phyloP scores from a whole-genome alignment of 345 rosid species.

The Zanthoxylum bungeanum region DNA sequence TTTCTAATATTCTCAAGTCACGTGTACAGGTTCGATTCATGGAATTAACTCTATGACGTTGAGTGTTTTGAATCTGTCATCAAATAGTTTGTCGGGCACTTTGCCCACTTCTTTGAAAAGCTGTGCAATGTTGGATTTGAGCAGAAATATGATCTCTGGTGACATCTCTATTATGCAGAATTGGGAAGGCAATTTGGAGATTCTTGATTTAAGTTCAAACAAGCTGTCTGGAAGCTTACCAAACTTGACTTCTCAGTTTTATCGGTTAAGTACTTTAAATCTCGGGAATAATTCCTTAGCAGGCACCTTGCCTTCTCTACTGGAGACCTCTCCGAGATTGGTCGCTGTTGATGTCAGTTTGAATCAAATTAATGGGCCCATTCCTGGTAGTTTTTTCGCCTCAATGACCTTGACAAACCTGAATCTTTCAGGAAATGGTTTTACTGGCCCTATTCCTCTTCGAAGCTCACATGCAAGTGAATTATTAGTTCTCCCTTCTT shows the following conservation, averaged over 20 bases:
- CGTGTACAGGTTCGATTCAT: conserved; percentile 58
- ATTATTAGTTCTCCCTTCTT: conserved; percentile 42
- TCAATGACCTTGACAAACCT: conserved; percentile 51
- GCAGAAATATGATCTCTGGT: conserved; percentile 66
- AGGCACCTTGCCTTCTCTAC: conserved; percentile 63
- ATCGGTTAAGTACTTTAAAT: conserved; percentile 47
- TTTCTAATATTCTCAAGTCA: conserved; percentile 18
- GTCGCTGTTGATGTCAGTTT: conserved; percentile 71
- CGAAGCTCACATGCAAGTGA: conserved; percentile 55
- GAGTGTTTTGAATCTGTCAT: conserved; percentile 69
- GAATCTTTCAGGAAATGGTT: conserved; percentile 78
- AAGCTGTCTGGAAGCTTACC: conserved; percentile 67
- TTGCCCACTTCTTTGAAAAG: conserved; percentile 50
- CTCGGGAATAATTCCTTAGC: conserved; percentile 60
- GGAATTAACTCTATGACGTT: conserved; percentile 60
- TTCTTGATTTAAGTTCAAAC: conserved; percentile 86
- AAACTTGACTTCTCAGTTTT: conserved; percentile 51
- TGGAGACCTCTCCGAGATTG: conserved; percentile 39
- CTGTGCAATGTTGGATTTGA: conserved; percentile 59
- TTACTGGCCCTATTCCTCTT: conserved; percentile 67
- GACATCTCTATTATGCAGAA: conserved; percentile 51
- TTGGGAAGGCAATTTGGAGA: conserved; percentile 67
- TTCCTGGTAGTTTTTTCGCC: conserved; percentile 62
- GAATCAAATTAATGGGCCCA: conserved; percentile 59
- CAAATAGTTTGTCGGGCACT: conserved; percentile 64